These are phyloP conservation scores for Austroboletus niveus DNA, from an alignment of 1,284 basidiomycete genomes.

Conservation along the genomic window DNA sequence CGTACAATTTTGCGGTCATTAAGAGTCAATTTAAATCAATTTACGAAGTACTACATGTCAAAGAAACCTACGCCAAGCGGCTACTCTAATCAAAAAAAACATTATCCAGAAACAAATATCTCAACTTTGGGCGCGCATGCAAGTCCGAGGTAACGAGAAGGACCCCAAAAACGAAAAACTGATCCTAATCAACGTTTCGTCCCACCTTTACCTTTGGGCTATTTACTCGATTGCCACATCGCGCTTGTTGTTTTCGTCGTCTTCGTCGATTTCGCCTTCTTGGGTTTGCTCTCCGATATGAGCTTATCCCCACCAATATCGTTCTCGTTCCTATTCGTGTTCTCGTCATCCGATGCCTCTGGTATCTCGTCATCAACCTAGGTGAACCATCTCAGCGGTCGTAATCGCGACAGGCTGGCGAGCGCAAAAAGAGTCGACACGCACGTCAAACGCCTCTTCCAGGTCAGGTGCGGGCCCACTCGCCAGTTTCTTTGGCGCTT, in stretches of 20 bases:
- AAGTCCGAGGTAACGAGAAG: background rate
- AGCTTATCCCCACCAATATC: slow-evolving; percentile 50
- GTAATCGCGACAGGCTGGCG: background rate
- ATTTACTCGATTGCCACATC: slow-evolving; percentile 13
- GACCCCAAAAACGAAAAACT: background rate
- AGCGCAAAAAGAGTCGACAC: slow-evolving; percentile 14
- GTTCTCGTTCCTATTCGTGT: slow-evolving; percentile 35
- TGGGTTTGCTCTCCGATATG: slow-evolving; percentile 42
- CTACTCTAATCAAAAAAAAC: too few relatives aligned
- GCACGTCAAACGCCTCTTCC: slow-evolving; percentile 78
- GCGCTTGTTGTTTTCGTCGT: slow-evolving; percentile 12
- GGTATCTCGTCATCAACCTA: slow-evolving; percentile 51
- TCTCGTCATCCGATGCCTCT: slow-evolving; percentile 52
- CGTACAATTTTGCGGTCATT: too few relatives aligned
- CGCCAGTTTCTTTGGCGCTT: slow-evolving; percentile 73
- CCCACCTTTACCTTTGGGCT: slow-evolving; percentile 20
- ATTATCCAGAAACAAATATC: background rate
- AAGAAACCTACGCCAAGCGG: too few relatives aligned
- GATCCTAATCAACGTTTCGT: slow-evolving; percentile 13
- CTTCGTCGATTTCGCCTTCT: slow-evolving; percentile 32
- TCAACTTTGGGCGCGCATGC: background rate
- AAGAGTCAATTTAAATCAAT: too few relatives aligned
- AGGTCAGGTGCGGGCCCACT: slow-evolving; percentile 79
- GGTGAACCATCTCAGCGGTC: background rate
- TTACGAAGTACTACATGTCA: too few relatives aligned